Conservation (phyloP, 2,329 filamentous ascomycete species). For the Fusarium sp. region DNA sequence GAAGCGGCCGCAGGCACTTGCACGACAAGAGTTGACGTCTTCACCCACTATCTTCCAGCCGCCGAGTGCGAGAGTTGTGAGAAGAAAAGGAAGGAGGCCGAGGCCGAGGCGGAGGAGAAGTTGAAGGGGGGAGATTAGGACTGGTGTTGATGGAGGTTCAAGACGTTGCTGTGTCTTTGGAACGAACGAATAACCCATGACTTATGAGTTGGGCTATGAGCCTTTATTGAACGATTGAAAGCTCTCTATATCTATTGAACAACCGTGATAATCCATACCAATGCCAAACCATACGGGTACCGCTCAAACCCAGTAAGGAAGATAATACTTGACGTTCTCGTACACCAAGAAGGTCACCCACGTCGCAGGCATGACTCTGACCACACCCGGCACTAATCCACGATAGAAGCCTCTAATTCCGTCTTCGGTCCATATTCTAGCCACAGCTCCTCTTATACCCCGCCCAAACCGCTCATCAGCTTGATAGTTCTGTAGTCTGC, state of each 20-base stretch:
- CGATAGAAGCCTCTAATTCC: constrained; percentile 89
- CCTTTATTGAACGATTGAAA: neutral
- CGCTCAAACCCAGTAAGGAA: constrained; percentile 60
- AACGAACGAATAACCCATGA: neutral
- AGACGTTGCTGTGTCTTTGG: neutral
- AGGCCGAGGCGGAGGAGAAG: neutral
- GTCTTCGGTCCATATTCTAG: constrained; percentile 81
- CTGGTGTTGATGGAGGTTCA: neutral
- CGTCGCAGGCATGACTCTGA: constrained; percentile 91
- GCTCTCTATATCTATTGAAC: constrained; percentile 5
- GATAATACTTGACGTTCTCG: constrained; percentile 86
- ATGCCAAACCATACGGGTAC: constrained; percentile 1
- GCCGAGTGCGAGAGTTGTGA: constrained; percentile 31
- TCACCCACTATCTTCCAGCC: constrained; percentile 21
- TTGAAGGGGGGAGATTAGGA: neutral
- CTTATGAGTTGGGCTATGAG: neutral
- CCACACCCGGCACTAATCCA: constrained; percentile 86
- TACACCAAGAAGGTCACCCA: constrained; percentile 98
- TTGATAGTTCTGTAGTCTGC: constrained; percentile 89
- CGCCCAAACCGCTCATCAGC: constrained; percentile 78
- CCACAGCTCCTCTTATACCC: constrained; percentile 75
- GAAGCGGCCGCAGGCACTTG: constrained; percentile 4
- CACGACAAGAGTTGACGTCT: neutral
- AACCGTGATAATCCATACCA: neutral
- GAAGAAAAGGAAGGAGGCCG: constrained; percentile 5